Percentiles rank a stretch among this genome's conserved stretches.
These are phyloP conservation scores for Pythium diclinum DNA, from an alignment of 352 stramenopile genomes.

Conservation along the genomic window DNA sequence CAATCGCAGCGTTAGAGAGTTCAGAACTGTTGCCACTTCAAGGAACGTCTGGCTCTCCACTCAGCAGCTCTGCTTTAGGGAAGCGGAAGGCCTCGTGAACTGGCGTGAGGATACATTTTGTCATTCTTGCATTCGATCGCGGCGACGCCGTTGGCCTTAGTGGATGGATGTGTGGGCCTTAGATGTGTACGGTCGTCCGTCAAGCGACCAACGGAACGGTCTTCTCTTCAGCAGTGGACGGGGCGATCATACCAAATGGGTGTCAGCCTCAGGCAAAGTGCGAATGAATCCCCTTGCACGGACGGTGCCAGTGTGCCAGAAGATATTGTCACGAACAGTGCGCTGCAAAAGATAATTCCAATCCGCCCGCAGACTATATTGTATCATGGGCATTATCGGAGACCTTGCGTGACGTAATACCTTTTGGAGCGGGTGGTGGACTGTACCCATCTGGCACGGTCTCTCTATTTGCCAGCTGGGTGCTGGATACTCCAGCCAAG, in stretches of 20 bases:
- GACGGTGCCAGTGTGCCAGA: too few species aligned
- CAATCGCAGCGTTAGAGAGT: background rate
- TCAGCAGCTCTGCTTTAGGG: background rate
- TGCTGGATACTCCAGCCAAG: background rate
- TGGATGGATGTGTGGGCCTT: too few species aligned
- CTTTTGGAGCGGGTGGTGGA: background rate
- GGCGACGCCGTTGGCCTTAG: too few species aligned
- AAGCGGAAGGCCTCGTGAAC: background rate
- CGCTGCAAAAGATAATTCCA: background rate
- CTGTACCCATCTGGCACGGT: constrained; percentile 2
- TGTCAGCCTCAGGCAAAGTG: too few species aligned
- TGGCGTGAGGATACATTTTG: background rate
- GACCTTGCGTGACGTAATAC: background rate
- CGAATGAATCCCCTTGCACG: too few species aligned
- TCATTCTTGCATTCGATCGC: too few species aligned
- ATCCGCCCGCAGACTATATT: too few species aligned
- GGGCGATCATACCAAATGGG: too few species aligned
- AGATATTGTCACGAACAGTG: too few species aligned
- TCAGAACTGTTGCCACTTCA: constrained; percentile 2
- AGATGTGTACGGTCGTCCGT: too few species aligned
- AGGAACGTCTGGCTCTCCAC: background rate
- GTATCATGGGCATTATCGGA: background rate
- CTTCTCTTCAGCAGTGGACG: too few species aligned
- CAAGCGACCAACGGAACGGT: too few species aligned
- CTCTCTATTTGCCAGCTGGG: constrained; percentile 1